Percentiles rank a stretch among this genome's conserved stretches.
Evolutionary conservation across 2,329 filamentous ascomycete species (phyloP).

Genomic region (Cladophialophora chaetospira): DNA sequence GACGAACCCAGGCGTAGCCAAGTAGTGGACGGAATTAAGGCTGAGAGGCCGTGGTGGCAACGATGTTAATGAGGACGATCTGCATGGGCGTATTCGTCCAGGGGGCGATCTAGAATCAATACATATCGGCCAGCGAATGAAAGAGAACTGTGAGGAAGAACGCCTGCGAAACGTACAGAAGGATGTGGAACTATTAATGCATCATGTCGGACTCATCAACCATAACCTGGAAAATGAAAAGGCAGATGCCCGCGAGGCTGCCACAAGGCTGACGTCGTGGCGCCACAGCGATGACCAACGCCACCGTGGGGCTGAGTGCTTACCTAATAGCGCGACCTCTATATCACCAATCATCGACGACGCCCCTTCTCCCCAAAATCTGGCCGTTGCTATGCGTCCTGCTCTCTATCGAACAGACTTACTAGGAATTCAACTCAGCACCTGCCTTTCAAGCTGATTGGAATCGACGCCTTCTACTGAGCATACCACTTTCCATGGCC

Average conservation of each 20-base stretch:
- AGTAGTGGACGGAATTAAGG: not conserved
- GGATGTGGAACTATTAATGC: not conserved
- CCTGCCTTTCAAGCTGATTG: no score
- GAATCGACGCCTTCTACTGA: no score
- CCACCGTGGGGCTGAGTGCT: not conserved
- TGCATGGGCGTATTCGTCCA: not conserved
- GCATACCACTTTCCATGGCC: not conserved
- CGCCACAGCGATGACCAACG: not conserved
- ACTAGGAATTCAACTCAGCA: no score
- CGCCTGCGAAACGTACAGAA: slow-evolving; percentile 7
- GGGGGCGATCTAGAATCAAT: not conserved
- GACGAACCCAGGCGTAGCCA: not conserved
- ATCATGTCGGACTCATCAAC: not conserved
- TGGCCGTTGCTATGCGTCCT: not conserved
- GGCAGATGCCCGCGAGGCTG: slow-evolving; percentile 4
- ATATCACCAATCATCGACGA: not conserved
- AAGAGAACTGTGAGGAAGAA: not conserved
- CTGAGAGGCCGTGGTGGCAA: slow-evolving; percentile 14
- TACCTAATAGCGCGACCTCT: not conserved
- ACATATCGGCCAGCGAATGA: not conserved
- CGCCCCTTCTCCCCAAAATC: not conserved
- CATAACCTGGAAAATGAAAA: not conserved
- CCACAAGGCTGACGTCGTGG: slow-evolving; percentile 16
- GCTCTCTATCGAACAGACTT: no score
- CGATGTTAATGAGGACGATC: slow-evolving; percentile 6